Base-by-base conservation (phyloP, 495 filamentous ascomycete species). In the Podospora fimiseda region DNA sequence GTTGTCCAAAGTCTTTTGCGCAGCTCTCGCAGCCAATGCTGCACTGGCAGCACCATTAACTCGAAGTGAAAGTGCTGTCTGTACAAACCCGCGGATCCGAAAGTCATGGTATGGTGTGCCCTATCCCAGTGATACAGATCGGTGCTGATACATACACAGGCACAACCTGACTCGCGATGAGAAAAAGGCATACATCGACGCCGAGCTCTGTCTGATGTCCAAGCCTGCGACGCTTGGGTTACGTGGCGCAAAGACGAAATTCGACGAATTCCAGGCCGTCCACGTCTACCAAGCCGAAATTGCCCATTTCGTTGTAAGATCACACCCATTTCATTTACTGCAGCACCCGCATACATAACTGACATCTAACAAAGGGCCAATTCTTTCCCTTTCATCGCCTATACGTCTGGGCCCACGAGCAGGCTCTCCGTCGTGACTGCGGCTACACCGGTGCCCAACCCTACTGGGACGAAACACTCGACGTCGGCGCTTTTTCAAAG, bases 311-410 rank as follows among this genome's bases (percentile, higher is more conserved):
- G 60, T 62, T 15, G 67, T 55, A 24, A 16, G 56, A 47, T 13
- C 19, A 2, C 6, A 1, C 3, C 27, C 37, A 1, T 2, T 19
- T 9, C 3, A 11, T 27, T 18, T 4, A 14, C 37, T 14, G 15
- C 15, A n/a, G 3, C n/a, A n/a, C n/a, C 15, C 23, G 2, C 14
- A 8, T 3, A 13, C 42, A 13, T 23, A 21, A 6, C 16, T 44
- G 15, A 43, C 15, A 43, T 13, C 9, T 13, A 46, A 23, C 22
- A n/a, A 1, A 55, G 56, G 58, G 67, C 13, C 62, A 60, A 2
- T 79, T 80, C 58, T 57, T 79, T 8, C 72, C 73, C 13, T 80
- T 75, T 65, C 78, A 82, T 55, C 67, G 78, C 36, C 74, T 77
- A 48, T 72, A 74, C 44, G 42, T 77, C 11, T 53, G 66, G 22